phyloP scores from a whole-genome alignment of 2,329 filamentous ascomycete species.

The Ceratocystis destructans region DNA sequence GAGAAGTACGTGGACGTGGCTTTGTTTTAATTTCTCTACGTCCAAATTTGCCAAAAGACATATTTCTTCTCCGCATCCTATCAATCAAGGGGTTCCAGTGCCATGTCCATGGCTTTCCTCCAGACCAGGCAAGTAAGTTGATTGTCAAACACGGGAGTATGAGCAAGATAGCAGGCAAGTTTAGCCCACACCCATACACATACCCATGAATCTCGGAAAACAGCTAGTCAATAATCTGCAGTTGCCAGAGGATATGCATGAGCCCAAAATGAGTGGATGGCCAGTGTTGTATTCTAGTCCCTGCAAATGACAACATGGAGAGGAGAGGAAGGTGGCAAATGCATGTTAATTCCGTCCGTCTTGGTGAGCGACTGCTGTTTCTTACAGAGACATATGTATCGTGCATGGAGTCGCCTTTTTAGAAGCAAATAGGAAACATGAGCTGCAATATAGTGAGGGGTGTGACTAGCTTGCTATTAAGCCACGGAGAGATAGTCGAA shows the following conservation, averaged over 20 bases:
- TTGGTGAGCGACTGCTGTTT: too few relatives aligned
- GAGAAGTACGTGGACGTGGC: neutral
- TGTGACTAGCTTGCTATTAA: neutral
- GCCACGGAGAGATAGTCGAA: constrained; percentile 4
- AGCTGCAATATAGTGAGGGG: neutral
- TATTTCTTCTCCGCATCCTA: neutral
- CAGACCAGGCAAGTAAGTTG: neutral
- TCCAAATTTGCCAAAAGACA: neutral
- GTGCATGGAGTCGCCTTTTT: neutral
- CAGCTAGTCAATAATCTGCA: neutral
- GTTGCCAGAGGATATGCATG: neutral
- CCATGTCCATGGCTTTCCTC: neutral
- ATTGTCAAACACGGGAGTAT: neutral
- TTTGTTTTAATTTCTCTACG: neutral
- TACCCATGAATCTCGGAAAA: neutral
- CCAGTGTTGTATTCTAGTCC: too few relatives aligned
- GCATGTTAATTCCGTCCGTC: neutral
- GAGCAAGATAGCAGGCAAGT: neutral
- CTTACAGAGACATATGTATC: too few relatives aligned
- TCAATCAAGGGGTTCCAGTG: neutral
- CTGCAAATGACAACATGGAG: neutral
- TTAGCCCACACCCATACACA: neutral
- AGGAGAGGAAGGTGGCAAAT: neutral
- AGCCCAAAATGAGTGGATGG: too few relatives aligned
- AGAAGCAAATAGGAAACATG: neutral